Base-by-base conservation (phyloP, 345 rosid genomes). In the Noccaea caerulescens region DNA sequence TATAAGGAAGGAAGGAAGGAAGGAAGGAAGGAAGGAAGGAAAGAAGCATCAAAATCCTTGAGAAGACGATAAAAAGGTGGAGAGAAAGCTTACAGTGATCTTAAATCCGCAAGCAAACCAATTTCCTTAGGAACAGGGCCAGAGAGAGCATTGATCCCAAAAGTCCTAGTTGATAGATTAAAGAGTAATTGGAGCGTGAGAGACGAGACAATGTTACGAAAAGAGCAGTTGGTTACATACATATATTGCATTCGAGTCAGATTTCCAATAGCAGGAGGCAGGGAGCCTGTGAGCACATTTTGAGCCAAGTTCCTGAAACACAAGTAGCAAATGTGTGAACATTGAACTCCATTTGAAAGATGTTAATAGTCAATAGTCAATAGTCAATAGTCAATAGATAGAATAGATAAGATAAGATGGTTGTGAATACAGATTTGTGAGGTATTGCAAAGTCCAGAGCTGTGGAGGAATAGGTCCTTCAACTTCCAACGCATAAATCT, bases 71-170 rank as follows among this genome's bases (percentile, higher is more conserved):
- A 25, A 25, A 25, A 25, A 25, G 27, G 27, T 25, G 27, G 27
- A 25, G 27, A 25, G 27, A 25, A 25, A 51, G 74, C 89, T 82
- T 84, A 87, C 96, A 90, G 45, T 16, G 7, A 32, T 49, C 51
- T 55, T 54, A 87, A 70, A 49, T 83, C 85, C 4, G 84, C 72
- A 66, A 87, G 93, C 72, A 68, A 38, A 41, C 96, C 93, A 53
- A 90, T 76, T 77, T 87, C 93, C 67, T 68, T 79, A 8, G 93
- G 96, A 47, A 90, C 68, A 71, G 87, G 86, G 56, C 91, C 96
- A 8, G 85, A 84, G 43, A 86, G 58, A 0, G 87, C 74, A 80
- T 90, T 86, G 45, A 73, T 79, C 50, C 83, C 87, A 63, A 90
- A 0, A 67, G 1, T 49, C 89, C 96, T 91, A 16, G 2, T 32